Conservation (phyloP, 768 basidiomycete genomes). For the Leucocoprinus birnbaumii region DNA sequence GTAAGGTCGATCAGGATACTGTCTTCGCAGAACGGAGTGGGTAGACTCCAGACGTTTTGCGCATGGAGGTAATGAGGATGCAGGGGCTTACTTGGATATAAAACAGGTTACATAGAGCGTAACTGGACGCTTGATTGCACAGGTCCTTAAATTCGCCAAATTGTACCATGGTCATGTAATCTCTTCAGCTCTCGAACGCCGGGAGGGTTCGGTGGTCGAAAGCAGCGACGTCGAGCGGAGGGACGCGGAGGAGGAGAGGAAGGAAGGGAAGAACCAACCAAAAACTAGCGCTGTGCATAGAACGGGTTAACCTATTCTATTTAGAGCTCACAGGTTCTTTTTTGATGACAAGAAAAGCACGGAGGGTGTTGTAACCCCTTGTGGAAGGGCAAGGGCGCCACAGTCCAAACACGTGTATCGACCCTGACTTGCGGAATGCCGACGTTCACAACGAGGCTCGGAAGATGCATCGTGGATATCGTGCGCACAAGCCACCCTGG, state of each 20-base stretch:
- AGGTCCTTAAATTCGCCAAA: constrained; percentile 64
- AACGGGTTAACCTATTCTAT: not conserved
- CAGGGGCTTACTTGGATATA: constrained; percentile 62
- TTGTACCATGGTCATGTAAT: constrained; percentile 31
- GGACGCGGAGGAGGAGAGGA: not conserved
- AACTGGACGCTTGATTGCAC: constrained; percentile 60
- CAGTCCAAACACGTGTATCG: constrained; percentile 8
- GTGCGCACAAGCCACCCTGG: no score
- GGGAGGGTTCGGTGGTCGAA: no score
- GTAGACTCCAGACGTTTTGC: no score
- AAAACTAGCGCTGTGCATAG: not conserved
- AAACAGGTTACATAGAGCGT: constrained; percentile 87
- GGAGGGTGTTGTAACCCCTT: no score
- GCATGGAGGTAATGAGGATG: not conserved
- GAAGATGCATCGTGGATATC: no score
- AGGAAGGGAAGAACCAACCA: not conserved
- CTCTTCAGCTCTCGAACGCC: no score
- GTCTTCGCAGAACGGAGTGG: no score
- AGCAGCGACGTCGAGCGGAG: no score
- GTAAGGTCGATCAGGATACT: constrained; percentile 16
- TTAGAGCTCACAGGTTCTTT: not conserved
- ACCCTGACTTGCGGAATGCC: not conserved
- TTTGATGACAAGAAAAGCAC: no score
- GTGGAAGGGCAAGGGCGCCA: not conserved
- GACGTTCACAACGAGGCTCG: no score